Percentiles rank a stretch among this genome's conserved stretches.
phyloP scores from a whole-genome alignment of 441 rosid species.

The Hypseocharis bilobata region DNA sequence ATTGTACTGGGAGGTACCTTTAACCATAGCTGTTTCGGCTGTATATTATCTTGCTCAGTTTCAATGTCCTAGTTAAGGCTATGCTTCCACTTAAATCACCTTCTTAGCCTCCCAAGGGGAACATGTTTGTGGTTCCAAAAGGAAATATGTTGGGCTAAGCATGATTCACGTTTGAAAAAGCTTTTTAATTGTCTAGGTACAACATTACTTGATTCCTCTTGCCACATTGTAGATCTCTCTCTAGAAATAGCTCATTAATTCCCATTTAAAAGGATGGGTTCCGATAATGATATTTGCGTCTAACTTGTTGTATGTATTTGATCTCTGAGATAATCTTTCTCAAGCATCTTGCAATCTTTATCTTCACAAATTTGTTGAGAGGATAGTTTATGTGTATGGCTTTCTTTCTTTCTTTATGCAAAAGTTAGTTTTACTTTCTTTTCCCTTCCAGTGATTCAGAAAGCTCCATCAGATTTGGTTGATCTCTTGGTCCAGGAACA shows the following conservation, averaged over 20 bases:
- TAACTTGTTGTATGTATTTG: background rate
- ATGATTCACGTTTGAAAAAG: background rate
- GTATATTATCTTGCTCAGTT: background rate
- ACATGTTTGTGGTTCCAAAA: background rate
- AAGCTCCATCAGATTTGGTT: conserved; percentile 60
- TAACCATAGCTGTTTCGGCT: background rate
- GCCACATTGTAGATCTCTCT: background rate
- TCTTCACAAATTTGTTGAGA: conserved; percentile 13
- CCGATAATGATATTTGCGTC: background rate
- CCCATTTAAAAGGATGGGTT: background rate
- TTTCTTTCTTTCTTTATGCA: conserved; percentile 7
- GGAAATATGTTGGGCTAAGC: background rate
- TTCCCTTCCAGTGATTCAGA: conserved; percentile 37
- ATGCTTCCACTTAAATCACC: background rate
- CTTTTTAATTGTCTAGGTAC: background rate
- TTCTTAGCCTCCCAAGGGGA: background rate
- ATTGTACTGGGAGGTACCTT: background rate
- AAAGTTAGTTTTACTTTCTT: conserved; percentile 18
- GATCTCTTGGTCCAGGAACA: conserved; percentile 62
- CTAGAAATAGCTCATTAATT: background rate
- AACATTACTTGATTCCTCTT: background rate
- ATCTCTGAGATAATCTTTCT: background rate
- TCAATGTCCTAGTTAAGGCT: background rate
- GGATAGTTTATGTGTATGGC: background rate
- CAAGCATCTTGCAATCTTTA: background rate